These are phyloP conservation scores for Salix exigua DNA, from an alignment of 345 rosid species.

Conservation along the genomic window DNA sequence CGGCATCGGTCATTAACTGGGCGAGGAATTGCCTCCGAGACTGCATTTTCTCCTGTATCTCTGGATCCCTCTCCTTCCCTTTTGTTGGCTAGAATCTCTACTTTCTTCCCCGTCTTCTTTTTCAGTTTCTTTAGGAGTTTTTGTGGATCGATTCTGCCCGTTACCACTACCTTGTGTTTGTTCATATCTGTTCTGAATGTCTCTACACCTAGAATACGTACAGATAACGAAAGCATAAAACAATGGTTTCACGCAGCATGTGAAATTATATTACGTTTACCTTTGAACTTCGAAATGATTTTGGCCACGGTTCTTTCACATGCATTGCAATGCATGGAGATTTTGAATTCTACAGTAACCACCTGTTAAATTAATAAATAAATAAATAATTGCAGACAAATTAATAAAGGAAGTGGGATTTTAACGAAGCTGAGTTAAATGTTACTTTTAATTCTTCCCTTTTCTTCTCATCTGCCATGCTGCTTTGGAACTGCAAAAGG, in stretches of 20 bases:
- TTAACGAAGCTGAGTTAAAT: background rate
- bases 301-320: conserved; percentile 64
- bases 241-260: background rate
- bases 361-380: conserved; percentile 22
- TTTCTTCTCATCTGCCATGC: conserved; percentile 29
- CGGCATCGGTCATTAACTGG: background rate
- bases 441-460: conserved; percentile 38
- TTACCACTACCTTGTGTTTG: conserved; percentile 53
- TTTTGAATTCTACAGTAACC: conserved; percentile 42
- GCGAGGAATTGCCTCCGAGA: background rate
- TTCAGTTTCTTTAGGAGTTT: conserved; percentile 65
- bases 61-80: conserved; percentile 19
- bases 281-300: conserved; percentile 58
- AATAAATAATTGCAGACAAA: background rate
- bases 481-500: background rate
- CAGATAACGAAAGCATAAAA: background rate
- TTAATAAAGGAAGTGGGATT: background rate
- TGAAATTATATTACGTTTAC: background rate
- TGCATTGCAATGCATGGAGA: conserved; percentile 77
- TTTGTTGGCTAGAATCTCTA: conserved; percentile 35
- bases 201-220: conserved; percentile 58
- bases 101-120: conserved; percentile 61
- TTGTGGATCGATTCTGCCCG: conserved; percentile 48
- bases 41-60: background rate
- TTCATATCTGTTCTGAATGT: conserved; percentile 64